These are phyloP conservation scores for Penicillium herquei DNA, from an alignment of 495 filamentous ascomycete species.

Conservation along the genomic window DNA sequence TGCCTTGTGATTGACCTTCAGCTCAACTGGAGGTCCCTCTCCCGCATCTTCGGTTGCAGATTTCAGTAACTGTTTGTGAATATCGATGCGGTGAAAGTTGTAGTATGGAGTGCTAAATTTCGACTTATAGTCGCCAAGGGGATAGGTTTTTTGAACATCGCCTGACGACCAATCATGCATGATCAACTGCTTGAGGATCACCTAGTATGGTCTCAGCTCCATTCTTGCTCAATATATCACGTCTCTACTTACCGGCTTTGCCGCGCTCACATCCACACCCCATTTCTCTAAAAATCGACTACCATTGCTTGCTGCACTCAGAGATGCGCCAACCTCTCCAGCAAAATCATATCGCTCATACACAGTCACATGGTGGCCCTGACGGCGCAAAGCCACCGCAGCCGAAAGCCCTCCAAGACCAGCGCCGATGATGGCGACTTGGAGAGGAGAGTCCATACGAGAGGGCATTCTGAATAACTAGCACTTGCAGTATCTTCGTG, in stretches of 20 bases:
- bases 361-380: conserved; percentile 51
- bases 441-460: conserved; percentile 21
- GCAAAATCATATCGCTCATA: conserved; percentile 32
- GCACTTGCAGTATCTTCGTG: too few species aligned
- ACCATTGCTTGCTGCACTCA: conserved; percentile 29
- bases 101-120: conserved; percentile 31
- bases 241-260: conserved; percentile 21
- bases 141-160: conserved; percentile 24
- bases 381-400: conserved; percentile 49
- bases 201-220: conserved; percentile 6
- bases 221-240: neutral
- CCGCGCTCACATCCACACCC: conserved; percentile 28
- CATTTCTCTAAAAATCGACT: conserved; percentile 26
- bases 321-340: conserved; percentile 28
- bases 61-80: conserved; percentile 28
- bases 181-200: conserved; percentile 32
- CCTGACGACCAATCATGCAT: conserved; percentile 29
- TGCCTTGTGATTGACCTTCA: conserved; percentile 29
- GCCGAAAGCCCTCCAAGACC: conserved; percentile 55
- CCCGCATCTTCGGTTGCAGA: conserved; percentile 24
- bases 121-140: conserved; percentile 28
- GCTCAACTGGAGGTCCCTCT: conserved; percentile 14
- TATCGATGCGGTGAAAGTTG: conserved; percentile 34
- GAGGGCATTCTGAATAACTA: conserved; percentile 11
- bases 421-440: conserved; percentile 47